These are phyloP conservation scores for Colletotrichum tabaci DNA, from an alignment of 2,329 filamentous ascomycete species.

Conservation along the genomic window DNA sequence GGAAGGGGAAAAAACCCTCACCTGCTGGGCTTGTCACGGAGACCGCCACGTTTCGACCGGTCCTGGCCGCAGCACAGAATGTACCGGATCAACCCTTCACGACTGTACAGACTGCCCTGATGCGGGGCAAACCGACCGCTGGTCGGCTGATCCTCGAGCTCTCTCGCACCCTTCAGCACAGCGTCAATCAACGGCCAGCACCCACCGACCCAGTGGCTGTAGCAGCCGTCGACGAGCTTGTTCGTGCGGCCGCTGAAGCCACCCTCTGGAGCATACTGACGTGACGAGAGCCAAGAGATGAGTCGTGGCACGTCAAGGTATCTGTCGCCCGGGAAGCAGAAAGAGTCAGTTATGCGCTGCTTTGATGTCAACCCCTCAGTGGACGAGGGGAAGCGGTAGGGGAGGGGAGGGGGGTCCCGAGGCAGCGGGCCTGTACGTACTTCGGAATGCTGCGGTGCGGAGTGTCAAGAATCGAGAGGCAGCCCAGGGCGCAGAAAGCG, in stretches of 20 bases:
- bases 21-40: constrained; percentile 95
- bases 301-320: constrained; percentile 84
- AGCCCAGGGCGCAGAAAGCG: constrained; percentile 93
- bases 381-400: constrained; percentile 42
- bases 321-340: constrained; percentile 58
- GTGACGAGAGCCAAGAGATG: constrained; percentile 88
- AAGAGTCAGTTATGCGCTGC: constrained; percentile 49
- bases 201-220: constrained; percentile 96
- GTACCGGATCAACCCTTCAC: constrained; percentile 89
- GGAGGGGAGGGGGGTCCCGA: no score
- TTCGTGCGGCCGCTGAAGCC: constrained; percentile 95
- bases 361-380: constrained; percentile 56
- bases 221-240: constrained; percentile 98
- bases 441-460: constrained; percentile 81
- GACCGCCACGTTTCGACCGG: constrained; percentile 77
- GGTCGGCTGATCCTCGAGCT: constrained; percentile 47
- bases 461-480: constrained; percentile 86
- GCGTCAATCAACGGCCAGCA: constrained; percentile 95
- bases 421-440: constrained; percentile 62
- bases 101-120: constrained; percentile 77
- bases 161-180: constrained; percentile 71
- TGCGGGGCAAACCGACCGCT: constrained; percentile 45
- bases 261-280: constrained; percentile 92
- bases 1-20: constrained; percentile 58
- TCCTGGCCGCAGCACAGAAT: constrained; percentile 92